Evolutionary conservation across 1,139 yeast species (phyloP).

Genomic region (Petasospora rhodanensis): DNA sequence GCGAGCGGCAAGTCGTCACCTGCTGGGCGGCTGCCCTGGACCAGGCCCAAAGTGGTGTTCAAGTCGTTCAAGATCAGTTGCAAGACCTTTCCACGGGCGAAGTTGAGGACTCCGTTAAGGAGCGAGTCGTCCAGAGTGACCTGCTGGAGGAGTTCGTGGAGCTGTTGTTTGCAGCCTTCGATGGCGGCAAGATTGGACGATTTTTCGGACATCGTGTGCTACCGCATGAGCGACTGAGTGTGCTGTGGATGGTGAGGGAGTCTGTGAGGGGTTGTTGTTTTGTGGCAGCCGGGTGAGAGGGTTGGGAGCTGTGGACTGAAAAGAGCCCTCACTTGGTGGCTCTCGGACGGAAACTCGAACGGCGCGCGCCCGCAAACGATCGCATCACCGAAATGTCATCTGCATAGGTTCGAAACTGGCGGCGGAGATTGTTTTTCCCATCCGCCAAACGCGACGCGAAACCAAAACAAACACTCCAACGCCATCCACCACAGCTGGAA

Average conservation of each 20-base stretch:
- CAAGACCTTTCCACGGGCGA: constrained; percentile 19
- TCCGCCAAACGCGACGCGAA: constrained; percentile 1
- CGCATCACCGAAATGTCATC: no score
- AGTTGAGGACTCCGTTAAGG: constrained; percentile 23
- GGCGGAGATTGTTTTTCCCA: no score
- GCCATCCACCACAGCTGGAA: no score
- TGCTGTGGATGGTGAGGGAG: no score
- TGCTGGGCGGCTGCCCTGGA: not conserved
- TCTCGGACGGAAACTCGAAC: no score
- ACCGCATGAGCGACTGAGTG: no score
- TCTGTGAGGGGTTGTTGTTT: not conserved
- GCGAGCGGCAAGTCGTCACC: no score
- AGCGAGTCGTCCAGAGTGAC: constrained; percentile 19
- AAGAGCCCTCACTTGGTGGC: no score
- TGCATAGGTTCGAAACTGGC: no score
- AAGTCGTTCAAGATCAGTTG: constrained; percentile 20
- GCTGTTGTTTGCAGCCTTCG: constrained; percentile 17
- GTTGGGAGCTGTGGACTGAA: not conserved
- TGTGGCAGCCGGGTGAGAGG: not conserved
- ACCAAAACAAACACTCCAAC: no score
- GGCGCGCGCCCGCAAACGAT: no score
- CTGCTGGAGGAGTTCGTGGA: constrained; percentile 12
- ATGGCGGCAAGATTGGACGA: constrained; percentile 7
- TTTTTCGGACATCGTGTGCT: no score
- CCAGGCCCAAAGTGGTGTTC: constrained; percentile 9